These are phyloP conservation scores for Aegilops tauschii DNA, from an alignment of 176 grass and related monocot species.

Conservation along the genomic window DNA sequence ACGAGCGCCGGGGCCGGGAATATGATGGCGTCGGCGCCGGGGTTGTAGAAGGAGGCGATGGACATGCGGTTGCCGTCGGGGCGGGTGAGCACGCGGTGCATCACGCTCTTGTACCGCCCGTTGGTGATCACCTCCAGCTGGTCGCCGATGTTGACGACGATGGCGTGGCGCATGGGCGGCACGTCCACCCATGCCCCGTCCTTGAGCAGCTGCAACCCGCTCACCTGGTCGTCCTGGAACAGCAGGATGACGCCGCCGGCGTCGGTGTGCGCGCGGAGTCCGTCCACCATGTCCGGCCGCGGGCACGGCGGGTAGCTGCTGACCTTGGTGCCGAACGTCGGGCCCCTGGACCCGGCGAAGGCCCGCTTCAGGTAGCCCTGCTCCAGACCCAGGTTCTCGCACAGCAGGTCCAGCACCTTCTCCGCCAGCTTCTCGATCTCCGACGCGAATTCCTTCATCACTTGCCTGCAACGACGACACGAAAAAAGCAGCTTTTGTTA, in stretches of 20 bases:
- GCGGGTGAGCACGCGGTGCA: conserved; percentile 80
- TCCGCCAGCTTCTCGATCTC: conserved; percentile 75
- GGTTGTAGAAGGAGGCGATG: conserved; percentile 97
- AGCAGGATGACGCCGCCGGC: conserved; percentile 90
- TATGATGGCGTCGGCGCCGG: conserved; percentile 79
- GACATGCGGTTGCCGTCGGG: conserved; percentile 94
- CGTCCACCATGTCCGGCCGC: conserved; percentile 58
- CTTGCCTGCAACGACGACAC: conserved; percentile 30
- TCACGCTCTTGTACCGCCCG: conserved; percentile 88
- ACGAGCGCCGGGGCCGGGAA: conserved; percentile 64
- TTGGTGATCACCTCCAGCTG: conserved; percentile 99
- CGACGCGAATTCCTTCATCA: conserved; percentile 60
- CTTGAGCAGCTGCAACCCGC: conserved; percentile 81
- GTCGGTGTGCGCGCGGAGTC: conserved; percentile 91
- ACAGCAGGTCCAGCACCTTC: conserved; percentile 67
- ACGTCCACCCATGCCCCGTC: conserved; percentile 73
- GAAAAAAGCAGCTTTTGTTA: not conserved
- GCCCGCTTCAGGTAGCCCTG: conserved; percentile 60
- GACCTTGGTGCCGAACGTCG: conserved; percentile 89
- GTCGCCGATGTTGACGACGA: conserved; percentile 94
- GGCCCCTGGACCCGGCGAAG: conserved; percentile 66
- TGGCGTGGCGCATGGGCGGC: conserved; percentile 63
- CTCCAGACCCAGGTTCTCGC: conserved; percentile 82
- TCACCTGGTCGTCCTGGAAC: conserved; percentile 89
- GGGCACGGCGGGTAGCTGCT: conserved; percentile 92